Base-by-base conservation (phyloP, 257 asterid genomes). In the Asclepias syriaca region DNA sequence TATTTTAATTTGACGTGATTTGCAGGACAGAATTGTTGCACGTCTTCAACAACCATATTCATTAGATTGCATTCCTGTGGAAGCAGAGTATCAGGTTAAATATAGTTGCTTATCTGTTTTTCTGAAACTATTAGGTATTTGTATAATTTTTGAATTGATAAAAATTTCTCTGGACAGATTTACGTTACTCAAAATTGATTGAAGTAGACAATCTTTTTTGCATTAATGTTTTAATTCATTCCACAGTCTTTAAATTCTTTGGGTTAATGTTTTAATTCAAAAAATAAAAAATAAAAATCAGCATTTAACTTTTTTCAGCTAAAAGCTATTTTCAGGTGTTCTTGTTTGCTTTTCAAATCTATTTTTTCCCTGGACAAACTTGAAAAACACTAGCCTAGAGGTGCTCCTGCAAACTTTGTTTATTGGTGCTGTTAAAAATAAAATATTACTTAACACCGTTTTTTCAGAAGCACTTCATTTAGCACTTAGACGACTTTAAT, bases 21-120 rank as follows among this genome's bases (percentile, higher is more conserved):
- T 77, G 19, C 81, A 93, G 98, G 99, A 95, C 73, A 91, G 97
- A 68, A 92, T 95, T 68, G 90, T 95, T 53, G 96, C 99, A 80
- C 99, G 98, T 54, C 97, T 95, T 80, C 98, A 95, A 80, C 98
- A 95, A 82, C 99, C 99, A 69, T 95, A 92, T 85, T 88, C 99
- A 2, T 76, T 95, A 80, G 99, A 95, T 82, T 95, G 99, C 87
- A 95, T 95, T 78, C 97, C 99, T 0, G 99, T 95, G 64, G 99
- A 95, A 86, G 95, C 98, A 70, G 98, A 95, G 83, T 95, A 84
- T 74, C 99, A 92, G 98, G 99, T 72, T 70, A 60, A 29, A 61
- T 75, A 66, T 65, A 14, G 21, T 72, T 64, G 11, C 55, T 14
- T 11, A 0, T 59, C 13, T 54, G 18, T 19, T 54, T 54, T 54